Evolutionary conservation across 2,329 filamentous ascomycete genomes (phyloP), one percentile per base, ranked within the genome.

Genomic region (Ophiostoma sp.): DNA sequence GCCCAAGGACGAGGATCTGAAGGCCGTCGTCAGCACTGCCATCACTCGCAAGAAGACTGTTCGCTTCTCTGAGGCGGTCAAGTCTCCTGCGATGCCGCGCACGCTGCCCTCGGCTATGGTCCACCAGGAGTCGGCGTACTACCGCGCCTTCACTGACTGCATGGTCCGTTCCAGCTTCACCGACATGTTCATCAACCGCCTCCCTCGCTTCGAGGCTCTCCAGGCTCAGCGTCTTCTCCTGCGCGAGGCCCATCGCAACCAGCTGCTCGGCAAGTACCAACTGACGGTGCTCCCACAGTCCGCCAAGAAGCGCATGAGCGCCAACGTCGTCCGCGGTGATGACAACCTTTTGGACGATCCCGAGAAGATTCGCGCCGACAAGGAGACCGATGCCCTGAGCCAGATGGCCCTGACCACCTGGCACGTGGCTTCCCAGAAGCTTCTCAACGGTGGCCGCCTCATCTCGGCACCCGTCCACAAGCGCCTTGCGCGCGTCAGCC

Each of bases 171-270:
- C 89, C 17, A 89, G 89, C 73, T 85, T 86, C 71, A 84, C 86
- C 22, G 96, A 98, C 81, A 90, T 91, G 11, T 97, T 97, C 80
- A 88, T 97, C 72, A 93, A 97, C 81, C 92, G 93, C 57, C 90
- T 93, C 73, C 88, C 93, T 31, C 92, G 96, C 68, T 97, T 95
- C 74, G 95, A 98, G 80, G 93, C 94, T 31, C 86, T 98, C 66
- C 95, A 98, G 80, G 89, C 94, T 36, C 90, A 92, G 79, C 92
- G 96, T 52, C 87, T 95, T 72, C 93, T 91, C 61, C 88, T 94
- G 73, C 87, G 88, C 25, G 87, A 91, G 73, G 84, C 88, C 55
- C 94, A 98, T 82, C 88, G 92, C 79, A 92, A 93, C 79, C 92
- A 94, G 79, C 89, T 98, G 25, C 88, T 93, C 42, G 94, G 95